Base-by-base conservation (phyloP, 148 eudicot species). In the Drosera capensis region DNA sequence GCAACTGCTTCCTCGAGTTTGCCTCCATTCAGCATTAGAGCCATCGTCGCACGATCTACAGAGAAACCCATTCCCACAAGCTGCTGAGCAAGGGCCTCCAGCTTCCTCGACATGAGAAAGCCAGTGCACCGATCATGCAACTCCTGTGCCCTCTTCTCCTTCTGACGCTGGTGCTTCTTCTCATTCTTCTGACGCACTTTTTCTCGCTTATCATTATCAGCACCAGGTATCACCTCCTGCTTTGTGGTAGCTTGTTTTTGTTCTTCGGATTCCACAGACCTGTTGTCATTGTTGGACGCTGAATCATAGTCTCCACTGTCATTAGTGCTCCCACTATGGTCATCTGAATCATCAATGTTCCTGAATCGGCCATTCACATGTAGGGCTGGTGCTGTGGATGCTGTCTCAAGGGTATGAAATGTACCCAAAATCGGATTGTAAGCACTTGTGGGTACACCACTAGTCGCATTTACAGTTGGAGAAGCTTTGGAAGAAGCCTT, bases 221-320 rank as follows among this genome's bases (percentile, higher is more conserved):
- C 70, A 34, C 92, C 97, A 23, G 93, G 84, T 39, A 80, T 64
- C 3, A 51, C 63, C 49, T 84, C 95, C 43, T 58, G 82, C 46
- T 75, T 77, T 59, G 60, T 30, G 66, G 48, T 23, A 60, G 14
- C 71, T 78, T 88, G 25, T 88, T 84, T 90, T 34, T 65, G 93
- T 25, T 90, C 97, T 56, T 90, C 97, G 36, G 95, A 90, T 62
- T 84, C 97, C 60, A 92, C 93, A 36, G 97, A 90, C 58, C 87
- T 80, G 38, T 77, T 84, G 25, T 73, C 97, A 46, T 75, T 73
- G 54, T 90, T 90, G 51, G 95, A 90, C 47, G 80, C 67, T 8
- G 78, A 71, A 66, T 90, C 97, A 53, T 56, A 84, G 45, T 84
- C 97, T 14, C 49, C 57, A 18, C 72, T 87, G 54, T 66, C 84